Percentiles rank a stretch among this genome's conserved stretches.
Evolutionary conservation across 176 grass and related monocot genomes (phyloP).

Genomic region (Lolium perenne): DNA sequence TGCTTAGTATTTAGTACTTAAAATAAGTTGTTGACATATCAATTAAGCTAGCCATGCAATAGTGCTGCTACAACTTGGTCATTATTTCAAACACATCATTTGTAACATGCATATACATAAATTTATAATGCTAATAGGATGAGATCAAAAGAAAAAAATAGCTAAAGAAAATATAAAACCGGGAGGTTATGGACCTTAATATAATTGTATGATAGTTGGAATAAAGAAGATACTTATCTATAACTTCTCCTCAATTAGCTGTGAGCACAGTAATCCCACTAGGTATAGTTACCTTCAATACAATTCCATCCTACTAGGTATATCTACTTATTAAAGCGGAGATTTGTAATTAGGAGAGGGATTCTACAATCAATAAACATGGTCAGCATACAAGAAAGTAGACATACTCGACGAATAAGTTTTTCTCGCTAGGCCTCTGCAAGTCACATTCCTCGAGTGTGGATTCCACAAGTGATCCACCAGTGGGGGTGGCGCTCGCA

Average conservation of each 20-base stretch:
- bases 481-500: no score
- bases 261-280: background rate
- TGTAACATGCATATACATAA: no score
- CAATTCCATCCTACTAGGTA: background rate
- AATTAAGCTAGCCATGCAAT: no score
- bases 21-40: no score
- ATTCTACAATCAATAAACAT: background rate
- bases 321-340: background rate
- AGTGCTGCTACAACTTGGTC: no score
- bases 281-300: background rate
- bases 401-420: background rate
- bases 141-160: background rate
- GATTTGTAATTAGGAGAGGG: background rate
- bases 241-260: background rate
- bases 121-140: no score
- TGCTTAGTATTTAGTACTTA: no score
- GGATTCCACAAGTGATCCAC: background rate
- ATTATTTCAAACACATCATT: no score
- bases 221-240: background rate
- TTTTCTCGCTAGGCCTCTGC: background rate
- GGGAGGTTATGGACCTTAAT: background rate
- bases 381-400: background rate
- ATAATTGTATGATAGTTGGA: background rate
- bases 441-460: background rate
- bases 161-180: background rate